Evolutionary conservation across 768 basidiomycete genomes (phyloP).

Genomic region (Agaricus sinodeliciosus): DNA sequence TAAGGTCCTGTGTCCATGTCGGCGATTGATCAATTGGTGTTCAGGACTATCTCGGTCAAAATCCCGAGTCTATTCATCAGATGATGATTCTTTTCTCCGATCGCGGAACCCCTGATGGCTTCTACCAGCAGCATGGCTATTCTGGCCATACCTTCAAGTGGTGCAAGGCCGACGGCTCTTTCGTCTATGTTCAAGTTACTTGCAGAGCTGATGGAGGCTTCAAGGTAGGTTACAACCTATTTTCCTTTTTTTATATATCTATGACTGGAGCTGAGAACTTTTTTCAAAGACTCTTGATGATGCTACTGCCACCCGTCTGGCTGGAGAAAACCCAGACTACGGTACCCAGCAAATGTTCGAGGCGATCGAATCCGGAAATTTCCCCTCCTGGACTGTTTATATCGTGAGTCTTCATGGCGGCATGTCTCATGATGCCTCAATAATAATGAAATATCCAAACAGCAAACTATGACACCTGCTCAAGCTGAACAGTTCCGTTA

Average conservation of each 20-base stretch:
- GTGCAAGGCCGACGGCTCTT: conserved; percentile 77
- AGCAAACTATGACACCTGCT: conserved; percentile 91
- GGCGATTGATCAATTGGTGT: background rate
- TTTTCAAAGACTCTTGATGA: conserved; percentile 56
- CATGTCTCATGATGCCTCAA: background rate
- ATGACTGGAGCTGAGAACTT: conserved; percentile 12
- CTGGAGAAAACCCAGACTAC: conserved; percentile 80
- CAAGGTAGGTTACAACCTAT: conserved; percentile 43
- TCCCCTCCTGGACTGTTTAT: conserved; percentile 85
- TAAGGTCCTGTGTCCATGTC: background rate
- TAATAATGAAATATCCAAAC: conserved; percentile 8
- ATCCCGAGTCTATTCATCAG: conserved; percentile 87
- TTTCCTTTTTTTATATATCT: background rate
- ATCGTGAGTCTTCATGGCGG: conserved; percentile 41
- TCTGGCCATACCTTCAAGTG: conserved; percentile 91
- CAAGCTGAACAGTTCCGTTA: conserved; percentile 89
- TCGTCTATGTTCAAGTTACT: conserved; percentile 86
- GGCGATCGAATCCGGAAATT: conserved; percentile 73
- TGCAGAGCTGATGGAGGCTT: conserved; percentile 72
- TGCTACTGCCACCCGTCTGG: conserved; percentile 56
- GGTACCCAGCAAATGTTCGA: conserved; percentile 74
- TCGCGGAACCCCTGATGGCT: conserved; percentile 90
- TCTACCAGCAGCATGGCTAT: conserved; percentile 84
- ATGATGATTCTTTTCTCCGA: conserved; percentile 91
- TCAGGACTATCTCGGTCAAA: conserved; percentile 83